Base-by-base conservation (phyloP, 2,329 filamentous ascomycete species). In the Beauveria caledonica region DNA sequence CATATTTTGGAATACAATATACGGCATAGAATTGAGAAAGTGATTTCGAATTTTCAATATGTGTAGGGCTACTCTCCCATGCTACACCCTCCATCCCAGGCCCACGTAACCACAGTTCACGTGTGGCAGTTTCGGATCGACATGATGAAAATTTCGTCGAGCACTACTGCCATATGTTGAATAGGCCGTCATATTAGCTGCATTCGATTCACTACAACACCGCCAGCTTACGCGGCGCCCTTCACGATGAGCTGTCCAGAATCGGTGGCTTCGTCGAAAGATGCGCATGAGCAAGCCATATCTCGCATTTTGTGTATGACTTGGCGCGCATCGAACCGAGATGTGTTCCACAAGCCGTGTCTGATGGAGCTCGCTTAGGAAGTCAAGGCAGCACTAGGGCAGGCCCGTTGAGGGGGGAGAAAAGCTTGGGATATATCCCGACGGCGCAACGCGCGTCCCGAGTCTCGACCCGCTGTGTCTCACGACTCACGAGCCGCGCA, bases 381-480 rank as follows among this genome's bases (percentile, higher is more conserved):
- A 9, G 5, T 19, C 3, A 25, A 36, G 25, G 2, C 17, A 27
- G 15, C 9, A 39, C 21, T 13, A 48, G 3, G 42, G 5, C 27
- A 46, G 9, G 33, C 33, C 33, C 33, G 33, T 36, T 13, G 3
- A 21, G n/a, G 29, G n/a, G 33, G 4, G 36, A 15, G 19, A 5
- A 27, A 49, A 27, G 27, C 48, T 52, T 51, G 36, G 39, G 49
- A 40, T 8, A n/a, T 25, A 23, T 45, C 5, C 17, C 21, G 40
- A 27, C 27, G 19, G 46, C 25, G 33, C 48, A 59, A 59, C 57
- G 57, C 57, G 57, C 57, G 57, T 59, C 57, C 57, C 57, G 25
- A 45, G 48, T 19, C 57, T 51, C 49, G 57, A 52, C 57, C 57
- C 57, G 57, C 57, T 23, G 27, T 59, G n/a, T 49, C 52, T 52